phyloP scores from a whole-genome alignment of 2,329 filamentous ascomycete genomes.

The Cadophora gregata region DNA sequence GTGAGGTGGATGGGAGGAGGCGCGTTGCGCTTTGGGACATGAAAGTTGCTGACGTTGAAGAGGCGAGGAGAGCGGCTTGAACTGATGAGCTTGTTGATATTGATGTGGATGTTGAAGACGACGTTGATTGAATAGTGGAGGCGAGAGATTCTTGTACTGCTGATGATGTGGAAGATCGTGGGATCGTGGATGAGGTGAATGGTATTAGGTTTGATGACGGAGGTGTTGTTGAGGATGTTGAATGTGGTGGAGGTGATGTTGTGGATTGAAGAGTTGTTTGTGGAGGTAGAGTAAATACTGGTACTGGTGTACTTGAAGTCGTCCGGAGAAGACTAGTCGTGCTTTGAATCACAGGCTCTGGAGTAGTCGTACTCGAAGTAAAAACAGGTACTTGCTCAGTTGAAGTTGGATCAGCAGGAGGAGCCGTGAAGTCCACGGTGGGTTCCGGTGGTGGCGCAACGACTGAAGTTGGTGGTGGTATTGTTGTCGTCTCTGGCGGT shows the following conservation, averaged over 20 bases:
- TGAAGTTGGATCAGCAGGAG: not conserved
- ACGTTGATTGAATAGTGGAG: not conserved
- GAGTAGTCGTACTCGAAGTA: not conserved
- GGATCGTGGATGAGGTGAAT: not conserved
- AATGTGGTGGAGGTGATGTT: not conserved
- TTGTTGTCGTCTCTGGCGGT: not conserved
- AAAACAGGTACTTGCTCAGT: not conserved
- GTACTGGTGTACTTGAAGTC: not conserved
- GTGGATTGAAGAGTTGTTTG: not conserved
- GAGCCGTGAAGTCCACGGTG: not conserved
- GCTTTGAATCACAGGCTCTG: not conserved
- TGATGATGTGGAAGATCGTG: not conserved
- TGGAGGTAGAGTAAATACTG: not conserved
- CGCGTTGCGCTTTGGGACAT: not conserved
- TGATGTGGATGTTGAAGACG: not conserved
- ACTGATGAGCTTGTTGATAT: not conserved
- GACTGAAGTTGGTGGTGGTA: slow-evolving; percentile 1
- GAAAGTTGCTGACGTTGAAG: not conserved
- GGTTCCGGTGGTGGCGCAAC: not conserved
- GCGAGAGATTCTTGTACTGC: not conserved
- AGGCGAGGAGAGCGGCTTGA: not conserved
- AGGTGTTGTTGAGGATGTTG: not conserved
- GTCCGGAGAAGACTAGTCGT: not conserved
- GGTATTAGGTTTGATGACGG: not conserved
- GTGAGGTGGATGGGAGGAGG: not conserved